Evolutionary conservation across 768 basidiomycete species (phyloP), one percentile per base, ranked within the genome.

Genomic region (Russula sp.): DNA sequence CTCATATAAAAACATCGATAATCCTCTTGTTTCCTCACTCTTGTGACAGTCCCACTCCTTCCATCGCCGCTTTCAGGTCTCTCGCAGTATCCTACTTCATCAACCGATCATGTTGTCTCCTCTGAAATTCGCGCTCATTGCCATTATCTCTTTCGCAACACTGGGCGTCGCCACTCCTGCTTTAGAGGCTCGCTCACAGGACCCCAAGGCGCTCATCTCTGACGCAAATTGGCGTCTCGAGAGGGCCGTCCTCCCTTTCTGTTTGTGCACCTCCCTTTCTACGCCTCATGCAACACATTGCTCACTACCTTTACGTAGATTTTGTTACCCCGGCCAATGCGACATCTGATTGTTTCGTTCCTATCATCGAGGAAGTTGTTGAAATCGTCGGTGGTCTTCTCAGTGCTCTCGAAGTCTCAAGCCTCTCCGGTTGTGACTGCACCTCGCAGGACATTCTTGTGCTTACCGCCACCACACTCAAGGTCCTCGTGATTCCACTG

Each of bases 51-150:
- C 10, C n/a, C 47, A 7, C 53, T 51, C 27, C 18, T 31, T 50
- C 20, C 22, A n/a, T 31, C 16, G 47, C 52, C 10, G 31, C 51
- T 55, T 48, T 54, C 52, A 14, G 27, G 16, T 20, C 10, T 18
- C 22, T 9, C 39, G 8, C 45, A 6, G 22, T 31, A 27, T 49
- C 34, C 48, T 49, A 8, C 16, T 13, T 11, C 35, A 22, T 32
- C 39, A 47, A 47, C 10, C 20, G 22, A 18, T 3, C 39, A 64
- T 64, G 63, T 18, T 60, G 7, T 60, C 45, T 54, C 51, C 32
- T 27, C 2, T 54, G 27, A 64, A 64, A 11, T 4, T 64, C 27
- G 42, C 58, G 31, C 58, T 64, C 48, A 55, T 64, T 45, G 18
- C 49, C 34, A n/a, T 60, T 13, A 16, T 60, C 20, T 27, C 54